Conservation (phyloP, 2,329 filamentous ascomycete genomes). For the Emmonsiellopsis sp. region DNA sequence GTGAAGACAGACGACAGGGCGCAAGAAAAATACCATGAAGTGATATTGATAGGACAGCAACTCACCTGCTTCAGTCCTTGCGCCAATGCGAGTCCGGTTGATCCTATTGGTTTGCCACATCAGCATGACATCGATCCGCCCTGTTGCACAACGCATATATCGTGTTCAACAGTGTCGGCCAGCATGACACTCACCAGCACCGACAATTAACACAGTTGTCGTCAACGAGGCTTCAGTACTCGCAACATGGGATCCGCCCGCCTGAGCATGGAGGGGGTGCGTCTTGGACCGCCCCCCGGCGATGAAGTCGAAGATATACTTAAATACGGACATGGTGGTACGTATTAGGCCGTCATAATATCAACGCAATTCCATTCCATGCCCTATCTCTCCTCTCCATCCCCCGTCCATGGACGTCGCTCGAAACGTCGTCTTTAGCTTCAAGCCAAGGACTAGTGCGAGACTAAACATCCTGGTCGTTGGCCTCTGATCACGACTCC, state of each 20-base stretch:
- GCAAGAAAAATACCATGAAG: not conserved
- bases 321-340: too few relatives aligned
- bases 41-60: not conserved
- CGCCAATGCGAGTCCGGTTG: not conserved
- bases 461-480: too few relatives aligned
- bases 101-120: not conserved
- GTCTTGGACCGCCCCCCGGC: not conserved
- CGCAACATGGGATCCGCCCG: not conserved
- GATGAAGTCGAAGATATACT: too few relatives aligned
- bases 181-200: not conserved
- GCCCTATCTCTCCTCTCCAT: too few relatives aligned
- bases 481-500: too few relatives aligned
- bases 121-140: not conserved
- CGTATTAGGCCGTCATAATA: too few relatives aligned
- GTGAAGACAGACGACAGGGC: not conserved
- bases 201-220: not conserved
- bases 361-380: too few relatives aligned
- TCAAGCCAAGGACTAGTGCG: too few relatives aligned
- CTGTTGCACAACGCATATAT: not conserved
- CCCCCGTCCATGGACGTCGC: too few relatives aligned
- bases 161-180: not conserved
- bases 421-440: too few relatives aligned
- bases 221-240: not conserved
- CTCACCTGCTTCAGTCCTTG: constrained; percentile 1
- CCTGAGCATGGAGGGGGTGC: not conserved